A percentile compares a stretch with the other conserved stretches of the same genome.
Conservation (phyloP, 495 filamentous ascomycete genomes). For the Hypoxylon intermedium region DNA sequence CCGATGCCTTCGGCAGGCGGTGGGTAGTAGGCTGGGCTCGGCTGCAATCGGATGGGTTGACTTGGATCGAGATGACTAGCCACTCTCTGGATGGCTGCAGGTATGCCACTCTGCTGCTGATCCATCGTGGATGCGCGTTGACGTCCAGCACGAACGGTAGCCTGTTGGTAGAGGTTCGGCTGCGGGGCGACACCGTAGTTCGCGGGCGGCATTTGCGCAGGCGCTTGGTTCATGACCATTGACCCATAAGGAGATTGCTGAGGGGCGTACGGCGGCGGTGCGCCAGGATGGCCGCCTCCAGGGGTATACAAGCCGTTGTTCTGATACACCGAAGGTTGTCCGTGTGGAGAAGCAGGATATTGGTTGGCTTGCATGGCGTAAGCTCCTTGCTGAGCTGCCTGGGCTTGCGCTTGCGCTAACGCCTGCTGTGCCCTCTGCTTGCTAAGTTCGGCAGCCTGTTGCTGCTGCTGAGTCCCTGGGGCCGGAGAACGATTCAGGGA, state of each 20-base stretch:
- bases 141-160: constrained; percentile 78
- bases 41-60: constrained; percentile 91
- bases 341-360: constrained; percentile 50
- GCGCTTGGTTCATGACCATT: constrained; percentile 72
- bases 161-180: constrained; percentile 82
- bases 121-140: constrained; percentile 97
- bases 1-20: constrained; percentile 86
- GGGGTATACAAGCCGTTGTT: constrained; percentile 76
- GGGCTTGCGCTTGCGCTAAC: constrained; percentile 64
- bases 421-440: constrained; percentile 83
- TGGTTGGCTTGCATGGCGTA: constrained; percentile 56
- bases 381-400: constrained; percentile 55
- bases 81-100: constrained; percentile 91
- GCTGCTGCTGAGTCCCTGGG: constrained; percentile 96
- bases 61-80: constrained; percentile 95
- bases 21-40: constrained; percentile 96
- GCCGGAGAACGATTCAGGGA: constrained; percentile 85
- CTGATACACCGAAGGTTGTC: constrained; percentile 73
- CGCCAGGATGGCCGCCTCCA: constrained; percentile 65
- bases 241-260: constrained; percentile 76
- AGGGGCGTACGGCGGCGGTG: constrained; percentile 86
- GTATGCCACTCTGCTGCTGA: constrained; percentile 88
- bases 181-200: constrained; percentile 67
- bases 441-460: constrained; percentile 88
- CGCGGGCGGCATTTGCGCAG: constrained; percentile 70